Conservation (phyloP, 2,329 filamentous ascomycete genomes). For the Keithomyces neogunnii region DNA sequence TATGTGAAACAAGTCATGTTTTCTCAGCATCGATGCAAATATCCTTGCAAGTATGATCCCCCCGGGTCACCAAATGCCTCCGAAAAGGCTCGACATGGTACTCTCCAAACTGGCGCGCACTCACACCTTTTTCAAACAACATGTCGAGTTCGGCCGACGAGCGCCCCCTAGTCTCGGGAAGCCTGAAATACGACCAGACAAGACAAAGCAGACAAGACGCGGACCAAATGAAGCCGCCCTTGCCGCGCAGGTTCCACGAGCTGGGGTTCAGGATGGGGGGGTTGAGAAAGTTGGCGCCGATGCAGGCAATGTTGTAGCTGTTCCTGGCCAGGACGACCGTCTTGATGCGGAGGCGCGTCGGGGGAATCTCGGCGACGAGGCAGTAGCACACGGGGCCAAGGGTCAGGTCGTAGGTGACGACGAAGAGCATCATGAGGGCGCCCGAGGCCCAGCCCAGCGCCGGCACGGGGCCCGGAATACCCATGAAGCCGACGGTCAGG, state of each 20-base stretch:
- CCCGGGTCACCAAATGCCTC: not conserved
- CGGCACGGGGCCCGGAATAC: conserved; percentile 36
- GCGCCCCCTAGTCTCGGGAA: conserved; percentile 46
- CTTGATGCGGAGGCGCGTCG: conserved; percentile 37
- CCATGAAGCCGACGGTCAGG: conserved; percentile 42
- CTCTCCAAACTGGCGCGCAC: conserved; percentile 16
- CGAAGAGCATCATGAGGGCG: conserved; percentile 34
- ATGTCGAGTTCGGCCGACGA: conserved; percentile 48
- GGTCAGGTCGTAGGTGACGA: conserved; percentile 31
- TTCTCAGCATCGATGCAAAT: not conserved
- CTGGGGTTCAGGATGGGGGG: conserved; percentile 38
- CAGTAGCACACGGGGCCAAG: conserved; percentile 65
- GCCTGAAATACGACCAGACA: conserved; percentile 42
- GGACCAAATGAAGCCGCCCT: conserved; percentile 37
- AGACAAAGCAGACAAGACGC: conserved; percentile 35
- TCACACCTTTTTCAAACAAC: conserved; percentile 37
- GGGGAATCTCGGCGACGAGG: conserved; percentile 52
- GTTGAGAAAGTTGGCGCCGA: conserved; percentile 36
- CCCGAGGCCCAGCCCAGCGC: conserved; percentile 39
- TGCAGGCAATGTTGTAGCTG: conserved; percentile 39
- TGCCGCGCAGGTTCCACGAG: conserved; percentile 39
- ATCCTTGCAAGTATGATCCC: too few relatives aligned
- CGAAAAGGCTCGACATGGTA: not conserved
- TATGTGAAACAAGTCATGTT: too few relatives aligned
- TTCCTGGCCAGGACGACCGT: conserved; percentile 38